phyloP scores from a whole-genome alignment of 2,329 filamentous ascomycete species.

The Juglanconis juglandina region DNA sequence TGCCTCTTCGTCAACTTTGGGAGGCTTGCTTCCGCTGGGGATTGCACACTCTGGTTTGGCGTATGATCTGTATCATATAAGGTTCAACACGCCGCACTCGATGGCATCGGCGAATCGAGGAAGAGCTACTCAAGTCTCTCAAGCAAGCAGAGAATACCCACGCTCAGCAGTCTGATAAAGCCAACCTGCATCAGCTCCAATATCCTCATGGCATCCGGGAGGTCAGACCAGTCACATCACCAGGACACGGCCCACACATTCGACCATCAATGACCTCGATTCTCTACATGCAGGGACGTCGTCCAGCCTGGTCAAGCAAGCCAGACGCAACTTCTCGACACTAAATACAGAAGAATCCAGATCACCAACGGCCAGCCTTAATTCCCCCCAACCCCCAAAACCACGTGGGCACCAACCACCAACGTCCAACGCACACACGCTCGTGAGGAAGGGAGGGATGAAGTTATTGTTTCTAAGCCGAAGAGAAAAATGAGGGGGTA shows the following conservation, averaged over 20 bases:
- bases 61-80: too few relatives aligned
- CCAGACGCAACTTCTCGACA: not conserved
- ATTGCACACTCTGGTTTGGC: too few relatives aligned
- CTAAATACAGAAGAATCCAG: not conserved
- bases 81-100: too few relatives aligned
- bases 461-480: constrained; percentile 19
- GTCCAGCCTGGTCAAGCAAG: not conserved
- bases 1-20: too few relatives aligned
- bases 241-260: not conserved
- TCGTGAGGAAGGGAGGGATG: constrained; percentile 1
- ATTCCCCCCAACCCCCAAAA: not conserved
- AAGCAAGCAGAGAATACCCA: too few relatives aligned
- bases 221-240: not conserved
- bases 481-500: constrained; percentile 10
- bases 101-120: too few relatives aligned
- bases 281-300: not conserved
- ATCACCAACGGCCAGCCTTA: constrained; percentile 5
- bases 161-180: too few relatives aligned
- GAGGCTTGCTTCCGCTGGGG: too few relatives aligned
- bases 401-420: not conserved
- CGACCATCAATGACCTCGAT: constrained; percentile 3
- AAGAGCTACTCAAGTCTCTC: too few relatives aligned
- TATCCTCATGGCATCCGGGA: too few relatives aligned
- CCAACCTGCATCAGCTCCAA: too few relatives aligned
- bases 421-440: not conserved